A percentile compares a stretch with the other conserved stretches of the same genome.
phyloP scores from a whole-genome alignment of 2,329 filamentous ascomycete species.

The Ceratocystiopsis minuta region DNA sequence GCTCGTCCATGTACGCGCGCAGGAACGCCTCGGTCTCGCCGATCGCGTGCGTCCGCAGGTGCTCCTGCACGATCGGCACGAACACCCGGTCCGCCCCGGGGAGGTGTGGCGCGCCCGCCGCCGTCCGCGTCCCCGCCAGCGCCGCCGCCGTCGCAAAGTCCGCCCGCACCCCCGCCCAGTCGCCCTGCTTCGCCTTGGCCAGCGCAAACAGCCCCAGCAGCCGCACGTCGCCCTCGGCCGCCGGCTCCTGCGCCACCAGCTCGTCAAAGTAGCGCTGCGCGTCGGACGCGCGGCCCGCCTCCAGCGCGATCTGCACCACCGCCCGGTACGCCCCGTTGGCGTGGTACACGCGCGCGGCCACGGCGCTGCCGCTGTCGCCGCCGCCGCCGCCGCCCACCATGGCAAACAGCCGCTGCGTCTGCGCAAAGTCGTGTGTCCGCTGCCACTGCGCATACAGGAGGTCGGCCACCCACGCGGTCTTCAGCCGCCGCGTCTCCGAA shows the following conservation, averaged over 20 bases:
- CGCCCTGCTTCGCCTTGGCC: slow-evolving; percentile 19
- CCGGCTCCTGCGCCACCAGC: slow-evolving; percentile 12
- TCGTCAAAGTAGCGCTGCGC: slow-evolving; percentile 16
- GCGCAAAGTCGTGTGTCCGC: slow-evolving; percentile 12
- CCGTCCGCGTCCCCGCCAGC: not conserved
- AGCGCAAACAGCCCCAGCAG: slow-evolving; percentile 20
- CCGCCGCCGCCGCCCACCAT: slow-evolving; percentile 4
- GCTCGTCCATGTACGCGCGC: slow-evolving; percentile 24
- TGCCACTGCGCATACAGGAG: slow-evolving; percentile 20
- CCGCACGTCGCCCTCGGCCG: slow-evolving; percentile 15
- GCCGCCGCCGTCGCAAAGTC: slow-evolving; percentile 14
- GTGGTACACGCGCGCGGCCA: slow-evolving; percentile 13
- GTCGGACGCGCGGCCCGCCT: slow-evolving; percentile 15
- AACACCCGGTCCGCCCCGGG: slow-evolving; percentile 17
- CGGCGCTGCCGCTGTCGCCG: not conserved
- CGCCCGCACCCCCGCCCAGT: slow-evolving; percentile 22
- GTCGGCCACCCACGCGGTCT: slow-evolving; percentile 19
- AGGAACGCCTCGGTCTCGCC: slow-evolving; percentile 23
- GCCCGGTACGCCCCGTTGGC: slow-evolving; percentile 18
- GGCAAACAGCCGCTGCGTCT: slow-evolving; percentile 13
- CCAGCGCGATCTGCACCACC: slow-evolving; percentile 23
- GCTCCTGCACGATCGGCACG: slow-evolving; percentile 21
- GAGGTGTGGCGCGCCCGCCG: slow-evolving; percentile 2
- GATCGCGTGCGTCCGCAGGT: slow-evolving; percentile 19
- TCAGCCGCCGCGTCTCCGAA: slow-evolving; percentile 8